A percentile compares a stretch with the other conserved stretches of the same genome.
Evolutionary conservation across 2,329 filamentous ascomycete species (phyloP).

Genomic region (Fusarium udum): DNA sequence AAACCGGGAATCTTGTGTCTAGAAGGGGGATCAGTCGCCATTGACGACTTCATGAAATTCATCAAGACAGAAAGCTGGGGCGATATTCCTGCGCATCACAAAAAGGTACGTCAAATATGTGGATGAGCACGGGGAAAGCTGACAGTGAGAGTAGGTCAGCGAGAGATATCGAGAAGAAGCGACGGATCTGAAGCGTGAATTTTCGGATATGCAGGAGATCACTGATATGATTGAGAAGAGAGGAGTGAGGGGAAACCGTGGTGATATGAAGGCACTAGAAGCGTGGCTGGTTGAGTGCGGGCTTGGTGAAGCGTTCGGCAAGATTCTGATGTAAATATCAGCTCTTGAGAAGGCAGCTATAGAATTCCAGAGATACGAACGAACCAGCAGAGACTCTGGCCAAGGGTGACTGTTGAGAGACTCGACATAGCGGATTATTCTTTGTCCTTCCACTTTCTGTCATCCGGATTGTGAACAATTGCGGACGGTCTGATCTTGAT

Average conservation of each 20-base stretch:
- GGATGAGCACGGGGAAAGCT: accelerated
- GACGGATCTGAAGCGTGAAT: conserved; percentile 49
- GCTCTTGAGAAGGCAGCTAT: too few relatives aligned
- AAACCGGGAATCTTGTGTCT: conserved; percentile 66
- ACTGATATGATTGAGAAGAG: conserved; percentile 59
- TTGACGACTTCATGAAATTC: conserved; percentile 69
- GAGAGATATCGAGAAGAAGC: conserved; percentile 59
- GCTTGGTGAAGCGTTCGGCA: conserved; percentile 40
- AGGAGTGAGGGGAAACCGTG: conserved; percentile 60
- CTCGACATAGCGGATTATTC: accelerated
- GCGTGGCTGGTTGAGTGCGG: conserved; percentile 55
- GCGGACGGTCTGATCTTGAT: too few relatives aligned
- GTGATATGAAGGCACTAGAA: conserved; percentile 63
- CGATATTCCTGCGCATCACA: conserved; percentile 69
- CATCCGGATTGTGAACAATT: too few relatives aligned
- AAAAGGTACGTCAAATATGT: conserved; percentile 54
- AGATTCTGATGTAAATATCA: conserved; percentile 36
- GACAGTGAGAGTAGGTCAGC: conserved; percentile 49
- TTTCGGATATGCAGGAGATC: conserved; percentile 67
- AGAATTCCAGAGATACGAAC: neutral
- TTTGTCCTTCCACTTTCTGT: accelerated
- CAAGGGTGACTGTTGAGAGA: accelerated
- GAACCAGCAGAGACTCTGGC: neutral
- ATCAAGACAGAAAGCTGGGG: conserved; percentile 72
- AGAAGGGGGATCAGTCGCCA: conserved; percentile 56